A percentile compares a stretch with the other conserved stretches of the same genome.
These are phyloP conservation scores for Candida sojae DNA, from an alignment of 1,139 yeast genomes.

Conservation along the genomic window DNA sequence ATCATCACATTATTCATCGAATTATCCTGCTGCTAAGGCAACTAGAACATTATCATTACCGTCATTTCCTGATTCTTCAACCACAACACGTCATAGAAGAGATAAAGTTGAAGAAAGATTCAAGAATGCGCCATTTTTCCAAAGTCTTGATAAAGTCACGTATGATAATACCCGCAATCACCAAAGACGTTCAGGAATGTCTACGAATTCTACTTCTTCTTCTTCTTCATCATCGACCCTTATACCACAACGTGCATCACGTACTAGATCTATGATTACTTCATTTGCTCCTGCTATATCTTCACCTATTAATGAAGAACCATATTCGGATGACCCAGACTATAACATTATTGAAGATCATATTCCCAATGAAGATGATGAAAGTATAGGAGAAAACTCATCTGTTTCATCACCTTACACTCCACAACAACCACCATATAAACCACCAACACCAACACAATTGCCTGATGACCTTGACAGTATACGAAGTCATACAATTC, in stretches of 20 bases:
- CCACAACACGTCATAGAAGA: constrained; percentile 41
- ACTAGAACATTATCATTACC: constrained; percentile 68
- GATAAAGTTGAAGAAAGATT: constrained; percentile 48
- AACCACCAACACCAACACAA: constrained; percentile 11
- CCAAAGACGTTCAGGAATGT: constrained; percentile 5
- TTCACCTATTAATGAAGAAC: constrained; percentile 45
- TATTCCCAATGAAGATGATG: constrained; percentile 18
- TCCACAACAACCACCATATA: constrained; percentile 43
- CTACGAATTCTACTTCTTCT: constrained; percentile 3
- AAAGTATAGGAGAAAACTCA: constrained; percentile 8
- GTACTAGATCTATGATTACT: constrained; percentile 46
- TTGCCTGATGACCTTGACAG: constrained; percentile 43
- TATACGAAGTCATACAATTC: constrained; percentile 46
- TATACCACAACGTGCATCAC: constrained; percentile 44
- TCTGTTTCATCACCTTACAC: constrained; percentile 39
- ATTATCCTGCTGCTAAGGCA: constrained; percentile 48
- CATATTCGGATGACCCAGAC: constrained; percentile 20
- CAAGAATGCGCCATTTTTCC: constrained; percentile 47
- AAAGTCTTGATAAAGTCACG: constrained; percentile 37
- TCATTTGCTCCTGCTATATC: constrained; percentile 34
- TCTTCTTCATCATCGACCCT: constrained; percentile 13
- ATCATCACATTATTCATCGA: constrained; percentile 12
- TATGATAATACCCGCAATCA: constrained; percentile 33
- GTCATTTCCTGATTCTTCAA: constrained; percentile 44
- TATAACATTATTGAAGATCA: constrained; percentile 20